phyloP scores from a whole-genome alignment of 192 early-diverging fungal genomes.

The Podila epigama region DNA sequence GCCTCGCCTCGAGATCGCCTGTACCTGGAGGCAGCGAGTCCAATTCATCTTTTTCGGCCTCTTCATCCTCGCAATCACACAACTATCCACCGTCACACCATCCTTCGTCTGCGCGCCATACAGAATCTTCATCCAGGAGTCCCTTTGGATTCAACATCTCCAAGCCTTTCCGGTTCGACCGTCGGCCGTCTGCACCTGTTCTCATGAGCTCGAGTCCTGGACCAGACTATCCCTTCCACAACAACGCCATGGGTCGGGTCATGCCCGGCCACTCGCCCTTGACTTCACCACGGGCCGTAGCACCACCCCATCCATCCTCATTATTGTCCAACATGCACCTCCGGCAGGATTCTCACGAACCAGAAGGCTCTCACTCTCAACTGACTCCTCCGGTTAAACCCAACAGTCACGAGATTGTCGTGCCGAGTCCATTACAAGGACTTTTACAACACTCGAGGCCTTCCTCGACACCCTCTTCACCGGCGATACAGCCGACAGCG shows the following conservation, averaged over 20 bases:
- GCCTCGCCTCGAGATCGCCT: slow-evolving; percentile 37
- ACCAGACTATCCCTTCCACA: slow-evolving; percentile 22
- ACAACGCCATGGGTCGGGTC: slow-evolving; percentile 13
- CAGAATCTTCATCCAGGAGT: slow-evolving; percentile 8
- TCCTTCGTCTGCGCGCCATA: not conserved
- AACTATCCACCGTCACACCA: slow-evolving; percentile 12
- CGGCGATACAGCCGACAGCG: slow-evolving; percentile 24
- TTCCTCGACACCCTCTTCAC: slow-evolving; percentile 33
- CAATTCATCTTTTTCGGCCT: slow-evolving; percentile 5
- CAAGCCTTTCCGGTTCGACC: slow-evolving; percentile 32
- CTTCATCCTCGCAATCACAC: slow-evolving; percentile 1
- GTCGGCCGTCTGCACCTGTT: slow-evolving; percentile 41
- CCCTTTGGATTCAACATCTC: slow-evolving; percentile 43
- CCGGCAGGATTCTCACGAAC: slow-evolving; percentile 18
- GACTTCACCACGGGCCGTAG: slow-evolving; percentile 27
- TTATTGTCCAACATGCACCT: slow-evolving; percentile 24
- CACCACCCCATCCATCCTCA: slow-evolving; percentile 18
- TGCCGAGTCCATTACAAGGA: slow-evolving; percentile 17
- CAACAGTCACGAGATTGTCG: slow-evolving; percentile 30
- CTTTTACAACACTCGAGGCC: slow-evolving; percentile 1
- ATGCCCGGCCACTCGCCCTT: slow-evolving; percentile 14
- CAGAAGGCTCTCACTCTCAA: slow-evolving; percentile 8
- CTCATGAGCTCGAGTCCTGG: slow-evolving; percentile 22
- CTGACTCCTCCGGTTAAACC: not conserved
- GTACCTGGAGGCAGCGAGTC: slow-evolving; percentile 5